Evolutionary conservation across 148 eudicot genomes (phyloP).

Genomic region (Dianthus caryophyllus): DNA sequence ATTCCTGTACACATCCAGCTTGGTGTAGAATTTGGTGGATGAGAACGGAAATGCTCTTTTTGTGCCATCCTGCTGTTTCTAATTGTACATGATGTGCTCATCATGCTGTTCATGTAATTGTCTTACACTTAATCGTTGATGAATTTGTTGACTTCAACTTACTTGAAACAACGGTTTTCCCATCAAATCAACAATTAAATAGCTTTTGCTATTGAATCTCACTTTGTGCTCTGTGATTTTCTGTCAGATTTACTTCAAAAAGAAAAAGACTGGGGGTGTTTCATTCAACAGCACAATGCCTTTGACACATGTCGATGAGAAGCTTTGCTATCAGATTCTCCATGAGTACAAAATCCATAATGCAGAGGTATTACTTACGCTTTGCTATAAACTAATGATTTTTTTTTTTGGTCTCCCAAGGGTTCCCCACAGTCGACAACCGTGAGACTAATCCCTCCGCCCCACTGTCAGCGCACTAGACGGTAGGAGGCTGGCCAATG

Average conservation of each 20-base stretch:
- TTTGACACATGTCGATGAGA: slow-evolving; percentile 95
- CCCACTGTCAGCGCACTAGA: too few species aligned
- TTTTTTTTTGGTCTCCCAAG: too few species aligned
- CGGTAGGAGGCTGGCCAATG: too few species aligned
- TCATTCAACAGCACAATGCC: slow-evolving; percentile 86
- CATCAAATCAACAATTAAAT: slow-evolving; percentile 5
- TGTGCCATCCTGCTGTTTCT: neutral
- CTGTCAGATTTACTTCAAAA: slow-evolving; percentile 87
- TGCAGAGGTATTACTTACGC: slow-evolving; percentile 67
- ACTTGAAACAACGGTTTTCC: neutral
- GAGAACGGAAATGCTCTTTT: slow-evolving; percentile 2
- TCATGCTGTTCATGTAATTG: neutral
- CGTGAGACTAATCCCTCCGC: too few species aligned
- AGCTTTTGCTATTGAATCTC: slow-evolving; percentile 8
- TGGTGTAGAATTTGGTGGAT: neutral
- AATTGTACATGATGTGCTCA: neutral
- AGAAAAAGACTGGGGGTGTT: slow-evolving; percentile 98
- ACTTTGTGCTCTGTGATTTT: slow-evolving; percentile 10
- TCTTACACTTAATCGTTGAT: neutral
- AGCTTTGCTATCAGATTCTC: slow-evolving; percentile 96
- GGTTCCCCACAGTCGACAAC: too few species aligned
- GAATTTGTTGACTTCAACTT: neutral
- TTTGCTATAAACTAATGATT: neutral
- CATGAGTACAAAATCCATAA: slow-evolving; percentile 98
- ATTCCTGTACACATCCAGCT: neutral